These are phyloP conservation scores for Vaccinium darrowii DNA, from an alignment of 148 eudicot genomes.

Conservation along the genomic window DNA sequence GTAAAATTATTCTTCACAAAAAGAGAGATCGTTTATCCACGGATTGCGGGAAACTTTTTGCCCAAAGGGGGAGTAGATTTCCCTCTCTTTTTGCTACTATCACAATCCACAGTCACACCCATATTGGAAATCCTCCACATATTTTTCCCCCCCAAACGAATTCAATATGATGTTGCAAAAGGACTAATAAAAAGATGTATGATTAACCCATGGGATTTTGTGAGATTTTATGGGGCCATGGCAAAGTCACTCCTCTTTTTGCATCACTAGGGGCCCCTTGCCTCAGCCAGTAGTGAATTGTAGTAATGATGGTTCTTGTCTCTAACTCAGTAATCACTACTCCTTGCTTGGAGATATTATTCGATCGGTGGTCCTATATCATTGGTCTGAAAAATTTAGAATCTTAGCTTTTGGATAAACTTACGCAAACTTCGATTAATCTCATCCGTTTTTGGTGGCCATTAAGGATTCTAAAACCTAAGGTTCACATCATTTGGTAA, in stretches of 20 bases:
- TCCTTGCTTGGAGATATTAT: neutral
- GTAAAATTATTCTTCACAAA: neutral
- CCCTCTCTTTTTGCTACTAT: neutral
- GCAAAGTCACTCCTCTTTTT: neutral
- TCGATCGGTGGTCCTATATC: neutral
- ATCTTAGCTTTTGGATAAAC: too few species aligned
- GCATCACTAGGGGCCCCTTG: conserved; percentile 2
- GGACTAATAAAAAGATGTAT: neutral
- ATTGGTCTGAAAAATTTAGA: neutral
- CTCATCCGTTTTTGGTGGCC: too few species aligned
- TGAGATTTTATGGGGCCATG: conserved; percentile 5
- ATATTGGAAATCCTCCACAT: neutral
- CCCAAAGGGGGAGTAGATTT: neutral
- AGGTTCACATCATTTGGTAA: too few species aligned
- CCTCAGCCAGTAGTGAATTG: neutral
- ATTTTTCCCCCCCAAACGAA: neutral
- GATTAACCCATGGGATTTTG: conserved; percentile 6
- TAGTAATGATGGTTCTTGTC: neutral
- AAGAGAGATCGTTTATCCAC: neutral
- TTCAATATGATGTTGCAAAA: neutral
- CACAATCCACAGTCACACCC: neutral
- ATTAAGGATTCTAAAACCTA: too few species aligned
- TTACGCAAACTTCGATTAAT: too few species aligned
- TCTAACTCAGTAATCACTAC: conserved; percentile 1
- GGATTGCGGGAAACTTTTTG: neutral